Conservation (phyloP, 768 basidiomycete species). For the Mycena galopus region DNA sequence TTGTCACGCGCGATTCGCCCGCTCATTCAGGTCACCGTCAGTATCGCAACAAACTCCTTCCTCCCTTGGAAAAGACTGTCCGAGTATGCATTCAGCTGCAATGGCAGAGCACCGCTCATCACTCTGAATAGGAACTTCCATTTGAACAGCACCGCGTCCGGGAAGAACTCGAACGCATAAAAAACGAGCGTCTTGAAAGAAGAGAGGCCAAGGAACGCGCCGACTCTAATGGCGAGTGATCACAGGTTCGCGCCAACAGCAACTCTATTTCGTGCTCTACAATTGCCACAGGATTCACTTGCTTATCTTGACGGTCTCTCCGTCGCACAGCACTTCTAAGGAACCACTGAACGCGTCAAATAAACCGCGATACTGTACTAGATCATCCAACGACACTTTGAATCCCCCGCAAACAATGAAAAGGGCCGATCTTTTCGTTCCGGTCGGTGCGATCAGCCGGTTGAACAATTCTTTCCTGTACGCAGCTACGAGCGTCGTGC, state of each 20-base stretch:
- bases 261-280: slow-evolving; percentile 11
- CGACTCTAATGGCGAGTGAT: not conserved
- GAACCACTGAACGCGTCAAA: slow-evolving; percentile 51
- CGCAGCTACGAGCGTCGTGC: slow-evolving; percentile 75
- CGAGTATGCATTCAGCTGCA: slow-evolving; percentile 52
- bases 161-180: slow-evolving; percentile 80
- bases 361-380: slow-evolving; percentile 60
- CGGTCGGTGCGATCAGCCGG: slow-evolving; percentile 56
- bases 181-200: slow-evolving; percentile 60
- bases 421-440: slow-evolving; percentile 58
- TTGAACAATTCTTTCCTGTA: slow-evolving; percentile 71
- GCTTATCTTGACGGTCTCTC: slow-evolving; percentile 48
- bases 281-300: slow-evolving; percentile 25
- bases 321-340: slow-evolving; percentile 56
- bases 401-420: slow-evolving; percentile 82
- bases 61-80: slow-evolving; percentile 67
- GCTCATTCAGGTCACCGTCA: slow-evolving; percentile 41
- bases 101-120: not conserved
- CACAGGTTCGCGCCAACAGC: slow-evolving; percentile 5
- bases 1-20: not conserved
- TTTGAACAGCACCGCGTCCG: slow-evolving; percentile 74
- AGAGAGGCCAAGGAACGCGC: slow-evolving; percentile 22
- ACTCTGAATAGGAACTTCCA: slow-evolving; percentile 64
- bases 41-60: slow-evolving; percentile 83
- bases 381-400: slow-evolving; percentile 70